Evolutionary conservation across 2,329 filamentous ascomycete genomes (phyloP).

Genomic region (Parasarocladium wereldwijsianum): DNA sequence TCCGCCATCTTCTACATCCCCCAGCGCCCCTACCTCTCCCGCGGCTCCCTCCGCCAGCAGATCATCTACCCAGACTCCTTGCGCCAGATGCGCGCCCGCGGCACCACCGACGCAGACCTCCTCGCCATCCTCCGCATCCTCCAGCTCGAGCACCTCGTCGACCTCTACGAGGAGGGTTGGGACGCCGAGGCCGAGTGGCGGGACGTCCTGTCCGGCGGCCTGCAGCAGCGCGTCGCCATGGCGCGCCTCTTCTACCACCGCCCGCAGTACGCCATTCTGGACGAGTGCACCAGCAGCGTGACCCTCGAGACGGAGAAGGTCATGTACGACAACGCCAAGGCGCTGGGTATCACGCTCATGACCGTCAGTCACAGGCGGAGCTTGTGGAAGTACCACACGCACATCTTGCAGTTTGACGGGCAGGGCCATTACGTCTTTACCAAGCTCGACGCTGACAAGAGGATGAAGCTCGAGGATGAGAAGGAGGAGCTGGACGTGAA

Average conservation of each 20-base stretch:
- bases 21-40: conserved; percentile 83
- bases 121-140: conserved; percentile 62
- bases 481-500: conserved; percentile 85
- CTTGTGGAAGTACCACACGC: conserved; percentile 91
- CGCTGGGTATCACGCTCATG: conserved; percentile 85
- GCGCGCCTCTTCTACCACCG: conserved; percentile 87
- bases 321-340: conserved; percentile 96
- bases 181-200: conserved; percentile 95
- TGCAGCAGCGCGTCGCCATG: conserved; percentile 96
- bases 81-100: conserved; percentile 73
- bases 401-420: conserved; percentile 92
- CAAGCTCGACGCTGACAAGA: conserved; percentile 70
- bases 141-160: conserved; percentile 70
- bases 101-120: conserved; percentile 70
- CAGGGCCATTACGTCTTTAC: conserved; percentile 88
- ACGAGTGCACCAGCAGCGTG: conserved; percentile 93
- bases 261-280: conserved; percentile 85
- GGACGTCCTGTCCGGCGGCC: conserved; percentile 78
- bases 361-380: conserved; percentile 85
- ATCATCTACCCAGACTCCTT: conserved; percentile 91
- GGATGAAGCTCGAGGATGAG: conserved; percentile 83
- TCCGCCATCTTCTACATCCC: conserved; percentile 97
- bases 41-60: conserved; percentile 86
- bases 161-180: conserved; percentile 64
- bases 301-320: conserved; percentile 86